Evolutionary conservation across 441 rosid genomes (phyloP).

Genomic region (Erodium texanum): DNA sequence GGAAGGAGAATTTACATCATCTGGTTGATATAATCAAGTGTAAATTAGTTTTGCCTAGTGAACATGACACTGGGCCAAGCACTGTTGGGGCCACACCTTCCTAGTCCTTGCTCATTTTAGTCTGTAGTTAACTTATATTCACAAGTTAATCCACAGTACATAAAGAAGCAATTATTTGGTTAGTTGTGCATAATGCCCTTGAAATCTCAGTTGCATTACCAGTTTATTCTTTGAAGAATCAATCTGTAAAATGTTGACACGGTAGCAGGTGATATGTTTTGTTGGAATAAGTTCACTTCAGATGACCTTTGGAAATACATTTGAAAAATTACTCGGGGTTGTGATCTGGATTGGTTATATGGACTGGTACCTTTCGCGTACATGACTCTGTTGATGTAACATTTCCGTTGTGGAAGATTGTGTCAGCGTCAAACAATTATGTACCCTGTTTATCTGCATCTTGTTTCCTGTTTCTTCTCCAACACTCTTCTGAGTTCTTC

Average conservation of each 20-base stretch:
- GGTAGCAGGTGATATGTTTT: no score
- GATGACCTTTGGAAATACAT: no score
- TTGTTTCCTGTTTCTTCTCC: neutral
- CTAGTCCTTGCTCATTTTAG: neutral
- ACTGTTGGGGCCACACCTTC: neutral
- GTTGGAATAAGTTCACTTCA: no score
- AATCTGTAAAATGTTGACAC: neutral
- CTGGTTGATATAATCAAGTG: neutral
- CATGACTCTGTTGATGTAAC: no score
- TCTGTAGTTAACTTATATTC: neutral
- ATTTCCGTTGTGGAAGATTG: no score
- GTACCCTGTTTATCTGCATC: no score
- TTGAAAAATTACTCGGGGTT: no score
- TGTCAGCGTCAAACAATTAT: no score
- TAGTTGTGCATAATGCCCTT: neutral
- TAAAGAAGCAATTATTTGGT: neutral
- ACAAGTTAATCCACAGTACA: neutral
- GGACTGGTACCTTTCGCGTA: no score
- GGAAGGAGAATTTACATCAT: conserved; percentile 21
- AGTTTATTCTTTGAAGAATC: neutral
- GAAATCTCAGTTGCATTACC: neutral
- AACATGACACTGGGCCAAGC: neutral
- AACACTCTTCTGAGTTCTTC: neutral
- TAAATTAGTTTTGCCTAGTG: neutral
- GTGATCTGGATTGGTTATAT: no score